Conservation (phyloP, 495 filamentous ascomycete genomes). For the Daldinia grandis region DNA sequence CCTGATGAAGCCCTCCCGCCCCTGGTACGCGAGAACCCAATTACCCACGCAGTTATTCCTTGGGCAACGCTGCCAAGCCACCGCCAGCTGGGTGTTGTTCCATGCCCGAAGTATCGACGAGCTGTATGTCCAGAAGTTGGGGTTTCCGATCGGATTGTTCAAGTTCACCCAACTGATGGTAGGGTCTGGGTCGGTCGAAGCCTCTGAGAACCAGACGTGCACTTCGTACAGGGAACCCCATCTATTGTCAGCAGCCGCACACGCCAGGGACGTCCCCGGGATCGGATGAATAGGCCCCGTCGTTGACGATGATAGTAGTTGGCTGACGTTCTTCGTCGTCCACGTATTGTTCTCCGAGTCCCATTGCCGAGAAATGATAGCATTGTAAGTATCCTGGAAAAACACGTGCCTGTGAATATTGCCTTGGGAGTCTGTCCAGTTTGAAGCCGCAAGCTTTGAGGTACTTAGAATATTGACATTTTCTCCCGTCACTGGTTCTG, state of each 20-base stretch:
- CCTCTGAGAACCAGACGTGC: conserved; percentile 29
- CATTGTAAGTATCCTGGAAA: conserved; percentile 30
- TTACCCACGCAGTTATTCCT: conserved; percentile 13
- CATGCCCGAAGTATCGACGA: conserved; percentile 11
- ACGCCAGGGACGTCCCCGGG: conserved; percentile 26
- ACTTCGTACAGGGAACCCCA: conserved; percentile 19
- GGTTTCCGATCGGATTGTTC: conserved; percentile 5
- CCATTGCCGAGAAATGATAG: conserved; percentile 35
- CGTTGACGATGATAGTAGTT: conserved; percentile 25
- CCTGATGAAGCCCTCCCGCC: conserved; percentile 17
- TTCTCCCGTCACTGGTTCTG: background rate
- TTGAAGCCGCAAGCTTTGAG: conserved; percentile 35
- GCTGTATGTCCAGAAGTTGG: conserved; percentile 28
- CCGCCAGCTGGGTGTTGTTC: conserved; percentile 23
- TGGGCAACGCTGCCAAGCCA: conserved; percentile 32
- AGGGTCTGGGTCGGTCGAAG: background rate
- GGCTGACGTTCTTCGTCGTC: conserved; percentile 34
- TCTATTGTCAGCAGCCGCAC: conserved; percentile 10
- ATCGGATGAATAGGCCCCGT: conserved; percentile 22
- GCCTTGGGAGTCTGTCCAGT: conserved; percentile 33
- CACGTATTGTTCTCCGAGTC: conserved; percentile 37
- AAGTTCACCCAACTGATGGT: conserved; percentile 27
- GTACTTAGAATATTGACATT: conserved; percentile 11
- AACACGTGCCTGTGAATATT: conserved; percentile 28
- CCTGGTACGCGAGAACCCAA: conserved; percentile 28